Evolutionary conservation across 1,139 yeast genomes (phyloP).

Genomic region (Nakaseomyces uthaithaninus): DNA sequence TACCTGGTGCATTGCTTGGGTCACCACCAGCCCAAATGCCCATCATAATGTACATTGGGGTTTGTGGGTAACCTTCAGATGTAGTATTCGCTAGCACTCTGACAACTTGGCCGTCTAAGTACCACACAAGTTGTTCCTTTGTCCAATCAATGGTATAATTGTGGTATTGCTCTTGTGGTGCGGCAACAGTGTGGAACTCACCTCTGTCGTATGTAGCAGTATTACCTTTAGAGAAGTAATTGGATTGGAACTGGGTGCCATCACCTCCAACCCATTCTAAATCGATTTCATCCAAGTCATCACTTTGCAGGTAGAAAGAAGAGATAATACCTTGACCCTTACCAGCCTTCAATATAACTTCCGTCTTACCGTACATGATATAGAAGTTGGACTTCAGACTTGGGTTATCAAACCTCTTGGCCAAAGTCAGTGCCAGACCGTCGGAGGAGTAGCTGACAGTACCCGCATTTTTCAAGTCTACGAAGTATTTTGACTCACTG

Average conservation of each 20-base stretch:
- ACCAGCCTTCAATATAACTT: constrained; percentile 63
- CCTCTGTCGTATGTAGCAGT: constrained; percentile 75
- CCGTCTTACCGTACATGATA: constrained; percentile 79
- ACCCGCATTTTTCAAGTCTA: constrained; percentile 34
- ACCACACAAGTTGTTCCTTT: constrained; percentile 50
- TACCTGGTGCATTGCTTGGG: constrained; percentile 54
- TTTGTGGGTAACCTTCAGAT: constrained; percentile 63
- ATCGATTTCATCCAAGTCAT: constrained; percentile 81
- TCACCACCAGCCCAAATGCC: constrained; percentile 86
- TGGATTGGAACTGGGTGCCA: constrained; percentile 62
- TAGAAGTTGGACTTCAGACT: constrained; percentile 67
- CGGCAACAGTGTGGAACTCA: constrained; percentile 50
- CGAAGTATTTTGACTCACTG: constrained; percentile 39
- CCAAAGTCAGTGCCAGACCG: constrained; percentile 56
- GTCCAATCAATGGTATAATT: constrained; percentile 84
- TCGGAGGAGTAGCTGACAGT: constrained; percentile 36
- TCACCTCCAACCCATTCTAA: constrained; percentile 80
- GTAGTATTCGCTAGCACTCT: constrained; percentile 48
- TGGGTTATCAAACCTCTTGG: constrained; percentile 64
- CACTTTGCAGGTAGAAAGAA: constrained; percentile 73
- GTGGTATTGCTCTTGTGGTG: constrained; percentile 53
- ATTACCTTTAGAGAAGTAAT: constrained; percentile 75
- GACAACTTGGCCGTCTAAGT: constrained; percentile 51
- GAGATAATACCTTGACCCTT: constrained; percentile 71
- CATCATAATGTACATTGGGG: constrained; percentile 63